Conservation (phyloP, 2,329 filamentous ascomycete genomes). For the Trichoderma sp. region DNA sequence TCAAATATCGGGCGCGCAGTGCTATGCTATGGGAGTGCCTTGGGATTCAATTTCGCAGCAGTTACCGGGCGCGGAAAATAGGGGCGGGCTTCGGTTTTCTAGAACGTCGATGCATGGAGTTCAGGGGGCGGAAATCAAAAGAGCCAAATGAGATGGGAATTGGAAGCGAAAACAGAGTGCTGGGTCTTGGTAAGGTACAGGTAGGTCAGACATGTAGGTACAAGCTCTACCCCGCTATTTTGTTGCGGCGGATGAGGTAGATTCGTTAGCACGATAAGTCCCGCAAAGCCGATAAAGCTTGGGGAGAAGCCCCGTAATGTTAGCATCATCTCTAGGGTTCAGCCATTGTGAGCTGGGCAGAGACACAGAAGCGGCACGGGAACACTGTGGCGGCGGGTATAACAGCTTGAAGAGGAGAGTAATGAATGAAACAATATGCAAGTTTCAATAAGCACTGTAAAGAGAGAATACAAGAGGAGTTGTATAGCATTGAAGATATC, state of each 20-base stretch:
- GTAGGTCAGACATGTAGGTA: neutral
- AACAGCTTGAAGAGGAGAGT: neutral
- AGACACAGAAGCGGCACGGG: neutral
- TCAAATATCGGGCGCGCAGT: neutral
- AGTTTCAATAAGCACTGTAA: neutral
- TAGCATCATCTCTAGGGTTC: neutral
- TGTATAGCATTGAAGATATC: neutral
- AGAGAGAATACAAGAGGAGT: neutral
- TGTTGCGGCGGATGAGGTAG: neutral
- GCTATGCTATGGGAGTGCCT: neutral
- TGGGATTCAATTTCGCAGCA: neutral
- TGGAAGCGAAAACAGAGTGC: neutral
- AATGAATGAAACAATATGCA: neutral
- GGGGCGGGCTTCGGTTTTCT: slow-evolving; percentile 7
- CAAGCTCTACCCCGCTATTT: neutral
- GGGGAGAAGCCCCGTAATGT: neutral
- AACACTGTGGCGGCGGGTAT: neutral
- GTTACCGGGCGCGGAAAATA: neutral
- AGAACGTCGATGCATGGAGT: slow-evolving; percentile 7
- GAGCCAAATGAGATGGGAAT: slow-evolving; percentile 11
- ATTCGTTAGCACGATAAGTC: neutral
- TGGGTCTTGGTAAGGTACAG: neutral
- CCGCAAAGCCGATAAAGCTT: neutral
- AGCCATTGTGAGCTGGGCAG: neutral
- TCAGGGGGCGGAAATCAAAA: slow-evolving; percentile 10